These are phyloP conservation scores for Pisolithus orientalis DNA, from an alignment of 768 basidiomycete genomes.

Conservation along the genomic window DNA sequence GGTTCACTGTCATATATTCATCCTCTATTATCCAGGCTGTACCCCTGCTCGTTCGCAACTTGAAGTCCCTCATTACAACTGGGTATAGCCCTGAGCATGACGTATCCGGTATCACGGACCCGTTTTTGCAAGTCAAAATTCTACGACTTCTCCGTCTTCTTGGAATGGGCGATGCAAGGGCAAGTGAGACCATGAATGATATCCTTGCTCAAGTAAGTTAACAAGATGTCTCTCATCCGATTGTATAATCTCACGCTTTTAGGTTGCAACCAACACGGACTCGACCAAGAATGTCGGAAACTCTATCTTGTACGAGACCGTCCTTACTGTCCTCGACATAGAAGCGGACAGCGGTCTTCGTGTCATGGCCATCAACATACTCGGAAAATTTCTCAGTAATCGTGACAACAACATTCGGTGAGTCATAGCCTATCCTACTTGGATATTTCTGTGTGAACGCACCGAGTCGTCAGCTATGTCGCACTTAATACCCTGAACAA, in stretches of 20 bases:
- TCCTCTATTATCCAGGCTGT: slow-evolving; percentile 57
- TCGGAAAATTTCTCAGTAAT: slow-evolving; percentile 97
- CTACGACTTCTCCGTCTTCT: slow-evolving; percentile 84
- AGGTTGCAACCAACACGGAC: slow-evolving; percentile 99
- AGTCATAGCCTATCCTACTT: slow-evolving; percentile 12
- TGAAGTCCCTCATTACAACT: slow-evolving; percentile 91
- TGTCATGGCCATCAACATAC: slow-evolving; percentile 99
- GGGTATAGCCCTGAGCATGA: slow-evolving; percentile 99
- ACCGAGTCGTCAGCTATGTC: slow-evolving; percentile 68
- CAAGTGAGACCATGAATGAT: slow-evolving; percentile 97
- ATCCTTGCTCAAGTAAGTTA: slow-evolving; percentile 81
- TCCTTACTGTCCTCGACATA: slow-evolving; percentile 92
- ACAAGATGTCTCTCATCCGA: neutral
- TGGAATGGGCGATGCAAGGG: slow-evolving; percentile 75
- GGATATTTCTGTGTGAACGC: neutral
- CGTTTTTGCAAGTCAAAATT: slow-evolving; percentile 91
- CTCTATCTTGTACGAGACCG: slow-evolving; percentile 95
- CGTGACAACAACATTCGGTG: slow-evolving; percentile 98
- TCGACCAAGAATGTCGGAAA: slow-evolving; percentile 98
- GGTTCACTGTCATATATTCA: slow-evolving; percentile 6
- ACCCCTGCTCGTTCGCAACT: slow-evolving; percentile 86
- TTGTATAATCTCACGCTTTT: slow-evolving; percentile 6
- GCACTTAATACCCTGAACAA: slow-evolving; percentile 98
- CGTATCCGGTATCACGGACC: slow-evolving; percentile 98
- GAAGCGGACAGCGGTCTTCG: slow-evolving; percentile 93